Evolutionary conservation across 1,284 basidiomycete genomes (phyloP), one percentile per base, ranked within the genome.

Genomic region (Ganoderma multipileum): DNA sequence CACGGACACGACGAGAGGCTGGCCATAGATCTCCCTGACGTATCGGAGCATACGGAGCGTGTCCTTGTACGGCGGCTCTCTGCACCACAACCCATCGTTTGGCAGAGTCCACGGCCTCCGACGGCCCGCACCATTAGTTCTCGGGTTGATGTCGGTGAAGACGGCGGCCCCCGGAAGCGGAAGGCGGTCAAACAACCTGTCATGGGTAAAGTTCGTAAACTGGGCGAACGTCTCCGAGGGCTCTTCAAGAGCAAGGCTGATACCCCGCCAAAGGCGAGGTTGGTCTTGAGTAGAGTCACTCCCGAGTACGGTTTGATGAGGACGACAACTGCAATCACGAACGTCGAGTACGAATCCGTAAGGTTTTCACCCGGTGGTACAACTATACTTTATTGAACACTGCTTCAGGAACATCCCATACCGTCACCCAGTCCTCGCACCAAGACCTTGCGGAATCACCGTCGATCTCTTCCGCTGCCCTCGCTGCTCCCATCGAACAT

Each of bases 321-420:
- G 8, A 75, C 74, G 1, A 77, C 73, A 7, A 79, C 74, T 2
- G 72, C 74, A 4, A 71, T 76, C 7, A 78, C 74, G 7, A 71
- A 72, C 33, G 65, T 77, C 26, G 78, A 78, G 54, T 78, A 76
- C 63, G 66, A 73, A 44, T 78, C 78, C 42, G 78, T 79, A 50
- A 72, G 78, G 69, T n/a, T 55, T 54, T 28, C n/a, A 47, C 1
- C 26, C 4, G 9, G 7, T 30, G 18, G 41, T 39, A 20, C 52
- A 16, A 41, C 33, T 57, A 47, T 23, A 14, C 8, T 11, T 39
- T 12, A 18, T 26, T 28, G 41, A 42, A n/a, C 58, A 18, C 42
- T 1, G 12, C 50, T 20, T 16, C 61, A 79, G 76, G 73, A 76
- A 60, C 76, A 78, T 70, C 77, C 78, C 2, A 79, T 78, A 28